Base-by-base conservation (phyloP, 805 yeast genomes). In the Spathaspora boniae region DNA sequence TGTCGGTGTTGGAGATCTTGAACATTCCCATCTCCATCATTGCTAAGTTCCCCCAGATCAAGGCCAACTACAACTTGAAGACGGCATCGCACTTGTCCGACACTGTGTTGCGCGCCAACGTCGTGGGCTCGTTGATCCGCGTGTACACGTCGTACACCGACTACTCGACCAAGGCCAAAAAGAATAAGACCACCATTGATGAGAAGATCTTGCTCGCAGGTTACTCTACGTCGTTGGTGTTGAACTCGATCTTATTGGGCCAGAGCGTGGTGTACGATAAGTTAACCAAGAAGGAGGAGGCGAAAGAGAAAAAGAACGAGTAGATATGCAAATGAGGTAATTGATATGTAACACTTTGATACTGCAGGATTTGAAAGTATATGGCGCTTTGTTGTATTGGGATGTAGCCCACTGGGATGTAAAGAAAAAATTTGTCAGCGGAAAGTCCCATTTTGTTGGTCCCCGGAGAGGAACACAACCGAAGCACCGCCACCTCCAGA, bases 1-100 rank as follows among this genome's bases (percentile, higher is more conserved):
- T 66, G 17, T 47, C 49, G 33, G 45, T 51, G 2, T 53, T 67
- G 36, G 65, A 67, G 46, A 52, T 65, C 11, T 46, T 58, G 37
- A 60, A 50, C 30, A 66, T 67, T 33, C 73, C 73, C 5, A 40
- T 67, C 9, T 52, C 61, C 6, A 53, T 66, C 8, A 45, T 54
- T 8, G 57, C 70, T 11, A 67, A 63, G 42, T 35, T 65, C 19
- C 70, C 71, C 6, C 73, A 67, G 38, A 66, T 67, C 37, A 48
- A 42, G 29, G 54, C 53, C 19, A 67, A 67, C 40, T 46, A 53
- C 16, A 48, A 42, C 16, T 53, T 66, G 42, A 50, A 54, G 29
- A 60, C 70, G 3, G 62, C 72, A 2, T 46, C 45, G 12, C 70
- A 63, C 41, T 59, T 67, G 29, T 56, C 67, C 8, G 54, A 47